Evolutionary conservation across 2,329 filamentous ascomycete genomes (phyloP).

Genomic region (Trichoderma sp.): DNA sequence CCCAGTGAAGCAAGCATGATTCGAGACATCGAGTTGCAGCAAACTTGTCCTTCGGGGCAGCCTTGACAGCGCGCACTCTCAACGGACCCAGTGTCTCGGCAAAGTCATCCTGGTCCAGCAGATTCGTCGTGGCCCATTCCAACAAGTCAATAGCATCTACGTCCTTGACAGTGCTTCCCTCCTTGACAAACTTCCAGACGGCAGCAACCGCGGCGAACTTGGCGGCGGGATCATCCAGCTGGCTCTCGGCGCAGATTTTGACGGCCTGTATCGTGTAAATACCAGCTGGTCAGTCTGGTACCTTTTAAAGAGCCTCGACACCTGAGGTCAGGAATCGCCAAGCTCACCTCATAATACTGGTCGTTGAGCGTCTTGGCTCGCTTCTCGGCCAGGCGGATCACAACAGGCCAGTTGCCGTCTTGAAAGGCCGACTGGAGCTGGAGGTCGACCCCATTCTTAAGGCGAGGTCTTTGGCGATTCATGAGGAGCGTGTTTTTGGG

Average conservation of each 20-base stretch:
- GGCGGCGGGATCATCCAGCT: slow-evolving; percentile 48
- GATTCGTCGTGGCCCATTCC: slow-evolving; percentile 49
- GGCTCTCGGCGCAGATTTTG: slow-evolving; percentile 50
- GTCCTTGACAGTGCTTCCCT: slow-evolving; percentile 47
- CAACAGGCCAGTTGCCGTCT: slow-evolving; percentile 52
- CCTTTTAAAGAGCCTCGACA: background rate
- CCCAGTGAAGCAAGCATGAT: slow-evolving; percentile 53
- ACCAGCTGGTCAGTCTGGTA: background rate
- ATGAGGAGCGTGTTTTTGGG: slow-evolving; percentile 26
- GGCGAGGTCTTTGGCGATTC: slow-evolving; percentile 36
- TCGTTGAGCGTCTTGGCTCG: slow-evolving; percentile 49
- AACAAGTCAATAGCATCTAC: slow-evolving; percentile 52
- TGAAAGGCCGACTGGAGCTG: slow-evolving; percentile 55
- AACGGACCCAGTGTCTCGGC: slow-evolving; percentile 49
- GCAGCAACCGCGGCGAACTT: slow-evolving; percentile 44
- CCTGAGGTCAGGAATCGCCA: background rate
- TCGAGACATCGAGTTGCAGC: slow-evolving; percentile 46
- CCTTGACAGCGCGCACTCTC: slow-evolving; percentile 51
- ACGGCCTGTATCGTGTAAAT: slow-evolving; percentile 42
- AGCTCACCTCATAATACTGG: slow-evolving; percentile 53
- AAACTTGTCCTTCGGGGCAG: slow-evolving; percentile 46
- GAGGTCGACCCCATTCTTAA: slow-evolving; percentile 51
- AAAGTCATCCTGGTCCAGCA: slow-evolving; percentile 41
- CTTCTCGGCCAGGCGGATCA: slow-evolving; percentile 52
- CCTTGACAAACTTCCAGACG: slow-evolving; percentile 46